Conservation (phyloP, 176 grass and related monocot species). For the Pontederia crassipes region DNA sequence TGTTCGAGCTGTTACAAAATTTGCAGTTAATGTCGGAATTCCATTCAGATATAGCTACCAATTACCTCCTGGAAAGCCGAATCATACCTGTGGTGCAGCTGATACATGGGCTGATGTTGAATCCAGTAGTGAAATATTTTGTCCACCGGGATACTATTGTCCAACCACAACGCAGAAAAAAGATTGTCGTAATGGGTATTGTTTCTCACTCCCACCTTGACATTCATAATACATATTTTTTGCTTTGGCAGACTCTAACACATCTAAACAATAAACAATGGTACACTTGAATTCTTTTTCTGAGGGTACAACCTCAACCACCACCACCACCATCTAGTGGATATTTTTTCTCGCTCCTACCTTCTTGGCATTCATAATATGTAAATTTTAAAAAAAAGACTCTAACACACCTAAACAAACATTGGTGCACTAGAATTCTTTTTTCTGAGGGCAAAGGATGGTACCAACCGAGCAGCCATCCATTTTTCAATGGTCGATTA, state of each 20-base stretch:
- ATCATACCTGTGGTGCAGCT: slow-evolving; percentile 49
- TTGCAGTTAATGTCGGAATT: neutral
- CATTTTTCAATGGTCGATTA: too few relatives aligned
- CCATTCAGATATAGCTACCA: slow-evolving; percentile 74
- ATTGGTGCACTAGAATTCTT: too few relatives aligned
- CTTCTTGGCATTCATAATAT: too few relatives aligned
- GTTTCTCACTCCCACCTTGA: slow-evolving; percentile 16
- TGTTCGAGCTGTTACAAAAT: neutral
- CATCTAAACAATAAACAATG: too few relatives aligned
- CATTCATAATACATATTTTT: neutral
- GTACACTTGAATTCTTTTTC: too few relatives aligned
- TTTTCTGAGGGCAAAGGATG: too few relatives aligned
- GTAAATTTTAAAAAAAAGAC: too few relatives aligned
- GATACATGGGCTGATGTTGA: slow-evolving; percentile 70
- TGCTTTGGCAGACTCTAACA: neutral
- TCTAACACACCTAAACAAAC: too few relatives aligned
- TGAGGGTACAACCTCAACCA: too few relatives aligned
- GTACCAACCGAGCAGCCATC: too few relatives aligned
- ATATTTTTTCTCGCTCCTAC: too few relatives aligned
- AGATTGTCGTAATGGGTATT: slow-evolving; percentile 67
- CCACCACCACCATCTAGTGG: too few relatives aligned
- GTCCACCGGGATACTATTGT: slow-evolving; percentile 67
- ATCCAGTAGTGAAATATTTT: slow-evolving; percentile 61
- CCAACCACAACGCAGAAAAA: slow-evolving; percentile 44
- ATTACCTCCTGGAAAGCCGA: slow-evolving; percentile 39